Evolutionary conservation across 345 rosid genomes (phyloP).

Genomic region (Tarenaya hassleriana): DNA sequence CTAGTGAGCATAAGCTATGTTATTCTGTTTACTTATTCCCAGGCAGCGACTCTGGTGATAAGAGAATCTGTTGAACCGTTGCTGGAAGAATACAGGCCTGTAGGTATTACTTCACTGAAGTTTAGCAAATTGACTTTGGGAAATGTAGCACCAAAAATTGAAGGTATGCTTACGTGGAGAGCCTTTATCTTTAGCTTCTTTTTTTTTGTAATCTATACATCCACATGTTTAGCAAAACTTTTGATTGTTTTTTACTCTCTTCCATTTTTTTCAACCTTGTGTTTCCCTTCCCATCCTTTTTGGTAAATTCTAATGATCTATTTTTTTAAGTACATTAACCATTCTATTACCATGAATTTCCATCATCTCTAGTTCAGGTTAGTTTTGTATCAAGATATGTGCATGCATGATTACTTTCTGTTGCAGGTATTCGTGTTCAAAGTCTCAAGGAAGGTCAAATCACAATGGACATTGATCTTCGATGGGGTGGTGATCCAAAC

Average conservation of each 20-base stretch:
- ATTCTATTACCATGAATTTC: not conserved
- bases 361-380: not conserved
- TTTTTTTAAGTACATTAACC: not conserved
- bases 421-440: constrained; percentile 93
- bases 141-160: constrained; percentile 95
- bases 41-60: constrained; percentile 91
- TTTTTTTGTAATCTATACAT: too few species aligned
- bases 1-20: constrained; percentile 16
- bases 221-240: too few species aligned
- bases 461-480: constrained; percentile 92
- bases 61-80: constrained; percentile 97
- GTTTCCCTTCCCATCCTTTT: not conserved
- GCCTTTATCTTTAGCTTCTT: not conserved
- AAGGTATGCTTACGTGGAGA: constrained; percentile 45
- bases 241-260: constrained; percentile 4
- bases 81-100: constrained; percentile 90
- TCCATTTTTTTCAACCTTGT: constrained; percentile 9
- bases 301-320: not conserved
- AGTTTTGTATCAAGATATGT: constrained; percentile 1
- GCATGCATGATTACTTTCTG: constrained; percentile 20
- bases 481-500: constrained; percentile 99
- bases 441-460: constrained; percentile 95
- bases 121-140: constrained; percentile 87
- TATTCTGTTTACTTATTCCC: constrained; percentile 28
- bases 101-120: constrained; percentile 90